These are phyloP conservation scores for Westerdykella sp. DNA, from an alignment of 2,329 filamentous ascomycete species.

Conservation along the genomic window DNA sequence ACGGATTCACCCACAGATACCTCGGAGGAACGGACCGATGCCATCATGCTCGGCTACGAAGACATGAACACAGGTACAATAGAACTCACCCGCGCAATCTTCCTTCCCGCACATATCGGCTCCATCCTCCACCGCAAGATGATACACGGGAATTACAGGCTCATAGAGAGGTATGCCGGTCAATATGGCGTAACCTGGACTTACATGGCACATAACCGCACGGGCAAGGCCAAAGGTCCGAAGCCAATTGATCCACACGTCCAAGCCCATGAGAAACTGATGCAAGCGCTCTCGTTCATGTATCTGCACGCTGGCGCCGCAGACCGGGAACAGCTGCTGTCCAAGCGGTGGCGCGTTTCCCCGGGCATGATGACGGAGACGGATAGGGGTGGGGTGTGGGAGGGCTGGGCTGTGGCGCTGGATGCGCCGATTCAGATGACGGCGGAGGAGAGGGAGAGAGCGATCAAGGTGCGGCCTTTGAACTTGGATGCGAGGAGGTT, in stretches of 20 bases:
- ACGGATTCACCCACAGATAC: not conserved
- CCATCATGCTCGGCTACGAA: slow-evolving; percentile 23
- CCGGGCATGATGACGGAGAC: slow-evolving; percentile 15
- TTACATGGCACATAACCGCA: not conserved
- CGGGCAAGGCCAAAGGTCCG: not conserved
- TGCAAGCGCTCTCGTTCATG: slow-evolving; percentile 15
- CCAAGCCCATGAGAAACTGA: slow-evolving; percentile 18
- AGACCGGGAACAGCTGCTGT: slow-evolving; percentile 20
- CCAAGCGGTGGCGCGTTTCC: slow-evolving; percentile 25
- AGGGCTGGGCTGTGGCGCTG: slow-evolving; percentile 24
- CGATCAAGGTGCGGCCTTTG: not conserved
- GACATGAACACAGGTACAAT: slow-evolving; percentile 3
- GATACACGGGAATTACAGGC: slow-evolving; percentile 4
- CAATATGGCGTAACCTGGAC: not conserved
- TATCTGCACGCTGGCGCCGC: not conserved
- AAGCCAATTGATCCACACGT: not conserved
- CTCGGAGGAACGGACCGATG: slow-evolving; percentile 17
- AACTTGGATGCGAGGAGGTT: not conserved
- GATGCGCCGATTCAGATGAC: slow-evolving; percentile 16
- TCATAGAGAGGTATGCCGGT: slow-evolving; percentile 20
- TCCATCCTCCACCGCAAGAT: slow-evolving; percentile 12
- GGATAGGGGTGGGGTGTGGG: slow-evolving; percentile 27
- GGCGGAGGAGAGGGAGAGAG: slow-evolving; percentile 13
- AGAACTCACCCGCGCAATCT: slow-evolving; percentile 17
- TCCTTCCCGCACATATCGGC: slow-evolving; percentile 20